Evolutionary conservation across 2,329 filamentous ascomycete species (phyloP).

Genomic region (Pyrenophora teres): DNA sequence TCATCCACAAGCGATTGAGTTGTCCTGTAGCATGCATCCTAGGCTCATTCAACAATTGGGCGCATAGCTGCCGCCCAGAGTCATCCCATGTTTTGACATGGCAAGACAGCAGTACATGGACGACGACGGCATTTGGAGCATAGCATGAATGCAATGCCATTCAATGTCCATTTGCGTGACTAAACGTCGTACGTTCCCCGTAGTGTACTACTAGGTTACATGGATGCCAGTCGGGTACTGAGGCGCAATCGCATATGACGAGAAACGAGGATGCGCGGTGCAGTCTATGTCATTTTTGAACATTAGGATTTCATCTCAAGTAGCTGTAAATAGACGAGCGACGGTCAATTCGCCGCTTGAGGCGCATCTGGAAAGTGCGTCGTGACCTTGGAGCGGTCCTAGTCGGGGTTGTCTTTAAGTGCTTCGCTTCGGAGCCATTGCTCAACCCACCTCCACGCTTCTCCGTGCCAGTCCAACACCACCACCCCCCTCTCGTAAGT

Average conservation of each 20-base stretch:
- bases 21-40: constrained; percentile 35
- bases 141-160: constrained; percentile 21
- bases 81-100: constrained; percentile 38
- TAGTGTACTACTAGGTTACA: constrained; percentile 4
- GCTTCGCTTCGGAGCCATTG: constrained; percentile 30
- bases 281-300: constrained; percentile 3
- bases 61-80: constrained; percentile 38
- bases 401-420: constrained; percentile 33
- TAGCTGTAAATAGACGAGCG: constrained; percentile 23
- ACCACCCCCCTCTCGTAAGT: constrained; percentile 34
- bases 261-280: constrained; percentile 23
- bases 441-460: constrained; percentile 34
- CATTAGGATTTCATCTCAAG: constrained; percentile 11
- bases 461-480: constrained; percentile 27
- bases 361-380: constrained; percentile 25
- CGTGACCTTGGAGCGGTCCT: constrained; percentile 32
- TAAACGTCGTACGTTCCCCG: constrained; percentile 14
- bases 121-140: constrained; percentile 18
- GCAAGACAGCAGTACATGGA: constrained; percentile 31
- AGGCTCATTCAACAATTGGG: constrained; percentile 33
- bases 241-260: constrained; percentile 20
- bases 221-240: constrained; percentile 14
- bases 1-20: constrained; percentile 25
- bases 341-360: constrained; percentile 23
- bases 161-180: constrained; percentile 22